Conservation (phyloP, 2,329 filamentous ascomycete genomes). For the Penicillium glabrum region DNA sequence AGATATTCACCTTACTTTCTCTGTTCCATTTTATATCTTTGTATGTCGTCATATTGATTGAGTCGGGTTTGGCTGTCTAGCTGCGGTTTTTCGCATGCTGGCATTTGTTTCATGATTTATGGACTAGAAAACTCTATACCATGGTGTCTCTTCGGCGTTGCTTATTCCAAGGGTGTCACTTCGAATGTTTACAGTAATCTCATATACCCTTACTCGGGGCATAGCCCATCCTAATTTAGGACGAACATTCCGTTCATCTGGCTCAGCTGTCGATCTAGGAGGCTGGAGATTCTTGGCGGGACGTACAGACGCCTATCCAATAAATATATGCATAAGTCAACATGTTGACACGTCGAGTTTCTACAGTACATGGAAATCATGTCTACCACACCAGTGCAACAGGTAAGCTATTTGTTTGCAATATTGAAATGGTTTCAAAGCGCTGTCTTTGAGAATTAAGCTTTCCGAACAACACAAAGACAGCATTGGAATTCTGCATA, state of each 20-base stretch:
- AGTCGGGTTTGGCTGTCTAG: not conserved
- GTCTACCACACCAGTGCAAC: too few species aligned
- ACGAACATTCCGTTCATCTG: constrained; percentile 8
- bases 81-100: not conserved
- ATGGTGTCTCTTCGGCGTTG: not conserved
- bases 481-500: not conserved
- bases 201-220: not conserved
- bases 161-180: not conserved
- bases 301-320: not conserved
- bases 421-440: too few species aligned
- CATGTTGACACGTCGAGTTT: not conserved
- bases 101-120: not conserved
- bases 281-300: not conserved
- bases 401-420: too few species aligned
- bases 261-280: constrained; percentile 6
- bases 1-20: not conserved
- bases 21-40: not conserved
- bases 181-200: not conserved
- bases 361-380: not conserved
- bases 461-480: not conserved
- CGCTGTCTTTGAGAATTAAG: too few species aligned
- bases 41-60: not conserved
- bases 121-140: constrained; percentile 1
- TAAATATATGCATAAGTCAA: not conserved
- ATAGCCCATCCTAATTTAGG: not conserved